Evolutionary conservation across 2,329 filamentous ascomycete genomes (phyloP).

Genomic region (Didymella glomerata): DNA sequence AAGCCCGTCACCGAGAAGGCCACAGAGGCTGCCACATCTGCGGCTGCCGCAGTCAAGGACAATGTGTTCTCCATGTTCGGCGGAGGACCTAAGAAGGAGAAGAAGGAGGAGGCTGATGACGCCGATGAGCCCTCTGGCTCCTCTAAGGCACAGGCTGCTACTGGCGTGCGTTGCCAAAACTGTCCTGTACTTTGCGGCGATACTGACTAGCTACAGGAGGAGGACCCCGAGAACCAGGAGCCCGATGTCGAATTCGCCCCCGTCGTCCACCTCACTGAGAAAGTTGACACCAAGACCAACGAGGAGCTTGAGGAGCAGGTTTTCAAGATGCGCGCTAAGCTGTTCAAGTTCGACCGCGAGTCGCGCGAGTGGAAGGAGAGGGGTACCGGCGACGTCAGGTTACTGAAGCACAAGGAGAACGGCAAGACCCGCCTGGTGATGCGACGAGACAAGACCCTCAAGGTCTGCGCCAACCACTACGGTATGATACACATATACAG

Average conservation of each 20-base stretch:
- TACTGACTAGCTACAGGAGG: conserved; percentile 60
- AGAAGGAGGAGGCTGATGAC: conserved; percentile 76
- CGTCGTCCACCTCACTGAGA: conserved; percentile 93
- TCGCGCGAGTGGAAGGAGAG: conserved; percentile 98
- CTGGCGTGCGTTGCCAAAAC: conserved; percentile 58
- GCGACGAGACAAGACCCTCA: conserved; percentile 99
- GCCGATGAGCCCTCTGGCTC: conserved; percentile 84
- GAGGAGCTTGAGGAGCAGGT: conserved; percentile 96
- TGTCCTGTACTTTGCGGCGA: not conserved
- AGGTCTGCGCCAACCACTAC: conserved; percentile 99
- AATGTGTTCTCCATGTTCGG: conserved; percentile 98
- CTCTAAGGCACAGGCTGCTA: conserved; percentile 60
- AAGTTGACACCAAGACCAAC: conserved; percentile 96
- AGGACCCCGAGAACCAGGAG: conserved; percentile 85
- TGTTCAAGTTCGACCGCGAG: conserved; percentile 97
- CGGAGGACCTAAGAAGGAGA: conserved; percentile 95
- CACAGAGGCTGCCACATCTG: conserved; percentile 49
- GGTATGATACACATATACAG: conserved; percentile 65
- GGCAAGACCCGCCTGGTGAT: conserved; percentile 97
- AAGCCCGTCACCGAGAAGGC: conserved; percentile 58
- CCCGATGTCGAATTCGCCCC: conserved; percentile 97
- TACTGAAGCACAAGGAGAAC: conserved; percentile 99
- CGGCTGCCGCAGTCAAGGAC: conserved; percentile 56
- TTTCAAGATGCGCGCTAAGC: conserved; percentile 99
- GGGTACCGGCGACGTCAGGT: conserved; percentile 92